These are phyloP conservation scores for Solanum hybrid DNA, from an alignment of 305 asterid genomes.

Conservation along the genomic window DNA sequence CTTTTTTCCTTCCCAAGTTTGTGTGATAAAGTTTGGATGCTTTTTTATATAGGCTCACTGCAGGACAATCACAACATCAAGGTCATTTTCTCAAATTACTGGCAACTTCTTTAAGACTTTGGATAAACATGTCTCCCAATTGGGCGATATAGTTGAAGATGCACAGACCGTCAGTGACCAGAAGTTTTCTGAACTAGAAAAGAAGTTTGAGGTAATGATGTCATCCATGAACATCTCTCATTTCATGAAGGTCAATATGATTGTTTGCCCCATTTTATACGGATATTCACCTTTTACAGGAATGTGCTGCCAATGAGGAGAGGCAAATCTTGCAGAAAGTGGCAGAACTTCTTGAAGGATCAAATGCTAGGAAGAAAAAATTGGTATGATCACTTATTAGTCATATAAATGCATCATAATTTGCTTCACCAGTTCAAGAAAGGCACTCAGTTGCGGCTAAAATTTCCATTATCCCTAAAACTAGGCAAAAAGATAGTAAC, in stretches of 20 bases:
- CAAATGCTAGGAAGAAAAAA: slow-evolving; percentile 88
- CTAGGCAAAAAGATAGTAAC: neutral
- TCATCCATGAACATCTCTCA: slow-evolving; percentile 5
- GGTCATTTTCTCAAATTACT: slow-evolving; percentile 73
- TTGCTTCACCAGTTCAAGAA: neutral
- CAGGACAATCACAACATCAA: slow-evolving; percentile 69
- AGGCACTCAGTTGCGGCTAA: neutral
- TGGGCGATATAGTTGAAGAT: slow-evolving; percentile 80
- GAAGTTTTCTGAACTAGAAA: slow-evolving; percentile 80
- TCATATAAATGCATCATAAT: neutral
- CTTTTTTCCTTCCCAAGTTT: neutral
- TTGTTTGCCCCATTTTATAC: neutral
- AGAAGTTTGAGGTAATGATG: slow-evolving; percentile 78
- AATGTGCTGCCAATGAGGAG: slow-evolving; percentile 91
- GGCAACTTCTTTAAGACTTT: slow-evolving; percentile 61
- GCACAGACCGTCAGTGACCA: slow-evolving; percentile 59
- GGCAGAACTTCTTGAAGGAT: slow-evolving; percentile 84
- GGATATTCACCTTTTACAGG: slow-evolving; percentile 33
- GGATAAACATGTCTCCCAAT: slow-evolving; percentile 67
- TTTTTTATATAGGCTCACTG: slow-evolving; percentile 74
- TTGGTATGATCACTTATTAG: slow-evolving; percentile 39
- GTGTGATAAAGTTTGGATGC: slow-evolving; percentile 2
- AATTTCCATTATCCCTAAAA: neutral
- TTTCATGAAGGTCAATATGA: neutral
- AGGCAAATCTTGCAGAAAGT: slow-evolving; percentile 81